These are phyloP conservation scores for Claviceps pazoutovae DNA, from an alignment of 2,329 filamentous ascomycete species.

Conservation along the genomic window DNA sequence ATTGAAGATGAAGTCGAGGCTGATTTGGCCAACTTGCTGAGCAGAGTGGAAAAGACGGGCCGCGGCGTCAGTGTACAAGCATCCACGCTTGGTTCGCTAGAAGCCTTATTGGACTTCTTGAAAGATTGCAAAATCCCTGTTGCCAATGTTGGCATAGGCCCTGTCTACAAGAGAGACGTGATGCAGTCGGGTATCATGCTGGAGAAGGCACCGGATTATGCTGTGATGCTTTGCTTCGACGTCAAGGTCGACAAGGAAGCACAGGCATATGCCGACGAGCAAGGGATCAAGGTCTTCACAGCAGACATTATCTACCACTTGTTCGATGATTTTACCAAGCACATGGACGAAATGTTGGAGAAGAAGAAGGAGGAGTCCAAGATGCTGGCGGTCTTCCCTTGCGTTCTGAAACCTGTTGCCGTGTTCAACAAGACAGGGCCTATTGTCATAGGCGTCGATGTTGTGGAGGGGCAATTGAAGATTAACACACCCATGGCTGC, in stretches of 20 bases:
- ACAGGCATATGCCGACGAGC: slow-evolving; percentile 75
- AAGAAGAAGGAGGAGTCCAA: slow-evolving; percentile 95
- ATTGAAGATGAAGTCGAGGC: slow-evolving; percentile 93
- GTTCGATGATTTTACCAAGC: slow-evolving; percentile 90
- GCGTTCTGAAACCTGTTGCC: slow-evolving; percentile 74
- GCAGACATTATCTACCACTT: slow-evolving; percentile 99
- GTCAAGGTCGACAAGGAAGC: slow-evolving; percentile 99
- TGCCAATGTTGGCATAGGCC: slow-evolving; percentile 91
- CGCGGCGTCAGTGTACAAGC: slow-evolving; percentile 95
- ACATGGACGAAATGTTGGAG: slow-evolving; percentile 76
- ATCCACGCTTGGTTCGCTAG: slow-evolving; percentile 90
- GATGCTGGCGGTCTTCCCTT: slow-evolving; percentile 92
- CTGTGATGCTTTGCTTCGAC: slow-evolving; percentile 99
- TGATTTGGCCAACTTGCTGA: slow-evolving; percentile 82
- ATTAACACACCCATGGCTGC: slow-evolving; percentile 83
- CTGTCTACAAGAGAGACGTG: slow-evolving; percentile 94
- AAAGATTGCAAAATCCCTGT: slow-evolving; percentile 95
- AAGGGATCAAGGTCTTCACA: slow-evolving; percentile 94
- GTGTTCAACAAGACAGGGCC: slow-evolving; percentile 98
- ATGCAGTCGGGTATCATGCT: slow-evolving; percentile 93
- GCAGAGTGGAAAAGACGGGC: slow-evolving; percentile 79
- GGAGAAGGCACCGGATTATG: slow-evolving; percentile 86
- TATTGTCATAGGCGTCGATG: slow-evolving; percentile 91
- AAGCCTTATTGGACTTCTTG: slow-evolving; percentile 91
- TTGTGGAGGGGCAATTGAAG: slow-evolving; percentile 75